Base-by-base conservation (phyloP, 1,139 yeast genomes). In the Sugiyamaella xylanicola region DNA sequence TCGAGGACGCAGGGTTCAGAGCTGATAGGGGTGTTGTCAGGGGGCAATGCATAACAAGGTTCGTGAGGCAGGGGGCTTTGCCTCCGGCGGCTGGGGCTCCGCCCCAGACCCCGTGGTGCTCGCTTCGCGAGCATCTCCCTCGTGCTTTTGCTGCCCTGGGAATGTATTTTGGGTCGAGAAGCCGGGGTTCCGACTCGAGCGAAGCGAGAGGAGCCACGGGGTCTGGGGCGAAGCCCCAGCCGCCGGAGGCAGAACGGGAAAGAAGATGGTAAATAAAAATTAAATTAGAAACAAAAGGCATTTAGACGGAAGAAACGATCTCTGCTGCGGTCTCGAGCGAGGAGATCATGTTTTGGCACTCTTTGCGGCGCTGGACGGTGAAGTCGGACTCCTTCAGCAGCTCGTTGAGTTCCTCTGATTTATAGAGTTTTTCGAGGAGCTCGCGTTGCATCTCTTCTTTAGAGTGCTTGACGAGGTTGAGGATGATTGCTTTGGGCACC, bases 401-500 rank as follows among this genome's bases (percentile, higher is more conserved):
- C 54, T 85, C 89, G 51, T 78, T 85, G 68, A 90, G 79, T 61
- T 86, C 90, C 54, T 83, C 85, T 49, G 87, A 82, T 62, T 86
- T 86, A 73, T 92, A 93, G 60, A 93, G 78, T 72, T 88, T 89
- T 73, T 89, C 96, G 63, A 93, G 79, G 65, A 93, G 79, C 64
- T 89, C 95, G 69, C 86, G 88, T 75, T 93, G 99, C 67, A 93
- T 87, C 62, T 88, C 95, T 57, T 84, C 87, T 75, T 89, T 90
- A 41, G 96, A 87, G 66, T 79, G 80, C 61, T 85, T 85, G 68
- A 93, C 93, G 69, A 93, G 81, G 73, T 93, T 93, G 68, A 92
- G 79, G 95, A 92, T 90, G 60, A 93, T 82, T 2, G 98, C 96
- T 75, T 93, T 93, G 62, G 99, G 99, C 62, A 93, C 86, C 70